Evolutionary conservation across 306 rosid genomes (phyloP).

Genomic region (Quillaja saponaria): DNA sequence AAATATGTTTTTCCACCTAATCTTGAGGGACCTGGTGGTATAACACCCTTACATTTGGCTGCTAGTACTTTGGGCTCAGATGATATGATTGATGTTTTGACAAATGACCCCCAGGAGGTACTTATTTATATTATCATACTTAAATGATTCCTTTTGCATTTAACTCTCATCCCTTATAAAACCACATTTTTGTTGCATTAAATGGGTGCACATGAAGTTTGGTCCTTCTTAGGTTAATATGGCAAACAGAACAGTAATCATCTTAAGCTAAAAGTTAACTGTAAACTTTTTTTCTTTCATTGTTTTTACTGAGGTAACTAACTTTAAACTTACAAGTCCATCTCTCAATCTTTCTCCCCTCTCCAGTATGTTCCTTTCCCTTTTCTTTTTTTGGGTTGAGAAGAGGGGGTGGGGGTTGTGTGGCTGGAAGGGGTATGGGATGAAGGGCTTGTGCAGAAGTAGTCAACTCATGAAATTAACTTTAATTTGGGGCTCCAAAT

Average conservation of each 20-base stretch:
- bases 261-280: too few species aligned
- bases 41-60: conserved; percentile 92
- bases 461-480: too few species aligned
- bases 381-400: not conserved
- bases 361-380: not conserved
- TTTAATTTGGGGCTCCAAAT: not conserved
- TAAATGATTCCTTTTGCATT: not conserved
- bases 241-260: too few species aligned
- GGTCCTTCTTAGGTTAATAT: too few species aligned
- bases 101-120: conserved; percentile 89
- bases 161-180: not conserved
- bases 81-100: conserved; percentile 67
- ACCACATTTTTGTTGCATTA: too few species aligned
- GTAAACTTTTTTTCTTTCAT: too few species aligned
- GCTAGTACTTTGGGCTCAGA: conserved; percentile 68
- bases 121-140: not conserved
- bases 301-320: too few species aligned
- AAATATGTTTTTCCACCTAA: conserved; percentile 74
- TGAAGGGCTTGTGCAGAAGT: too few species aligned
- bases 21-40: conserved; percentile 70
- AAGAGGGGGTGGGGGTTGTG: too few species aligned
- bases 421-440: not conserved
- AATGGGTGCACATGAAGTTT: too few species aligned
- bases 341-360: conserved; percentile 9
- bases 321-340: too few species aligned